Base-by-base conservation (phyloP, 2,329 filamentous ascomycete species). In the Fulvia fulva region DNA sequence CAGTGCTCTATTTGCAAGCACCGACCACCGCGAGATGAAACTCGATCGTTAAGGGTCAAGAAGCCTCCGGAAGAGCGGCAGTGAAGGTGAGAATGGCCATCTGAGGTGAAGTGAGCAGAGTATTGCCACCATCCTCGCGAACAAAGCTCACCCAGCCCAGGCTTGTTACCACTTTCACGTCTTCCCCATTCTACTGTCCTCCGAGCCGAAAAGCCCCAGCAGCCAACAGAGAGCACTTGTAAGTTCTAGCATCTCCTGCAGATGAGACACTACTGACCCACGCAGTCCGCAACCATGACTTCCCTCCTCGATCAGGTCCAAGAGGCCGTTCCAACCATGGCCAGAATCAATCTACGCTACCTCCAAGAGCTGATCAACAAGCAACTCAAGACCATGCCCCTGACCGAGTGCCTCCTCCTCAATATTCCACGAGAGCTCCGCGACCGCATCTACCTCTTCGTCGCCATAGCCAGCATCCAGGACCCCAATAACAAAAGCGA, bases 401-500 rank as follows among this genome's bases (percentile, higher is more conserved):
- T 19, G n/a, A 19, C 14, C 16, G n/a, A 47, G 25, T 25, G 44
- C 44, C 19, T 43, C 11, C 46, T 55, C 19, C 43, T 46, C n/a
- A 22, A 50, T 2, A 37, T 55, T 23, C 57, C 57, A 28, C 52
- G 52, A 26, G 57, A 59, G 47, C 32, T 59, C n/a, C 47, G 57
- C 41, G 53, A 59, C 19, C 21, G 16, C 26, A 55, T 59, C 53
- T 59, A 59, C 43, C 22, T 51, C 47, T 59, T 53, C 23, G 43
- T 47, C 12, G 44, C 44, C 44, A 12, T 47, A 11, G 44, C 21
- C 41, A 23, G 57, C 53, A 32, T 57, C 49, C 53, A 26, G 11
- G 44, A 23, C 5, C 21, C 22, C 21, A 23, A n/a, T 16, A 26
- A 25, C 44, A 26, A 47, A 23, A 16, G 25, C 25, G 11, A 23